Base-by-base conservation (phyloP, 2,329 filamentous ascomycete genomes). In the Raffaelea albimanens region DNA sequence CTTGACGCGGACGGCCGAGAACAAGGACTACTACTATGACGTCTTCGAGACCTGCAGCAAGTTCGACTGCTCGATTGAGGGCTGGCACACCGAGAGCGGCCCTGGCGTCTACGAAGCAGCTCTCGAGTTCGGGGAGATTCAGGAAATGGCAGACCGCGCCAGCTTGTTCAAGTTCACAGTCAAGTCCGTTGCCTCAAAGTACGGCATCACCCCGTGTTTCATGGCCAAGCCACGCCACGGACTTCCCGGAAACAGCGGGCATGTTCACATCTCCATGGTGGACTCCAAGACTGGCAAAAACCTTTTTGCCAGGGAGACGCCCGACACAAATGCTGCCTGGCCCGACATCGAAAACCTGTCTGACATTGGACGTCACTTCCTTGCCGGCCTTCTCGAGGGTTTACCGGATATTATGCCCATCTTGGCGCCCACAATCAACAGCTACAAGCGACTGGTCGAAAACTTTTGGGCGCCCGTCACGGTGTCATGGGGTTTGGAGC, bases 381-480 rank as follows among this genome's bases (percentile, higher is more conserved):
- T 98, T 1, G 93, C 93, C 1, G 93, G 93, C 8, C 67, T 98
- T 2, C 75, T 98, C 0, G 83, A 87, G 21, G 93, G 91, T 14
- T 75, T 98, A 4, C 88, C 93, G 2, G 88, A 96, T 60, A 80
- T 97, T 56, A 98, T 98, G 93, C 93, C 93, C 1, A 73, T 97
- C 50, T 73, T 98, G 13, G 93, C 91, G 1, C 93, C 93, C 0
- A 98, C 88, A 1, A 79, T 98, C 60, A 98, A 98, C 74, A 95
- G 87, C 52, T 98, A 98, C 74, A 98, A 98, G 69, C 83, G 93
- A 3, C 76, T 98, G 1, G 93, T 98, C 2, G 93, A 98, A 71
- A 98, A 97, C 68, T 97, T 96, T 67, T 98, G 93, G 93, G 93
- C 93, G 0, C 93, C 93, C 0, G 93, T 98, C 5, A 96, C 91